Percentiles rank a stretch among this genome's conserved stretches.
phyloP scores from a whole-genome alignment of 2,329 filamentous ascomycete species.

The Epichloe baconii region DNA sequence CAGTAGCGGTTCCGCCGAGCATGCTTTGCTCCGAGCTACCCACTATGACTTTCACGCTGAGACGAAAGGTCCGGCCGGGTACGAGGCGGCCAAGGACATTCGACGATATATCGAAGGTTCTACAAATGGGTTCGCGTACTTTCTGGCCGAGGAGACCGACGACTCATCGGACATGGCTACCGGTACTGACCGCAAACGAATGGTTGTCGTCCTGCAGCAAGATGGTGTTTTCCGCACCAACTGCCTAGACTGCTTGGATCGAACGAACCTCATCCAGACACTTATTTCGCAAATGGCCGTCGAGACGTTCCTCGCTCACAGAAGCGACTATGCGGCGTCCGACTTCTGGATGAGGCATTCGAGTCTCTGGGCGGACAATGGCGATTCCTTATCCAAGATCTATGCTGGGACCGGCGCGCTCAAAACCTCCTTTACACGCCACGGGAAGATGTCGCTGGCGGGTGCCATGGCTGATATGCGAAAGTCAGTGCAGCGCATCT shows the following conservation, averaged over 20 bases:
- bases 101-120: conserved; percentile 64
- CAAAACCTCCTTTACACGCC: conserved; percentile 87
- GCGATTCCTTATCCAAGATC: conserved; percentile 84
- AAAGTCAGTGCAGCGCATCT: conserved; percentile 86
- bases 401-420: conserved; percentile 93
- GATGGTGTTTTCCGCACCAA: conserved; percentile 95
- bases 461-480: conserved; percentile 89
- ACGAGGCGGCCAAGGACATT: conserved; percentile 82
- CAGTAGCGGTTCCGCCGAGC: conserved; percentile 44
- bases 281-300: conserved; percentile 90
- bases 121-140: conserved; percentile 84
- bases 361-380: conserved; percentile 93
- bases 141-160: conserved; percentile 60
- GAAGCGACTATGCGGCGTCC: conserved; percentile 51
- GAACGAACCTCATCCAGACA: conserved; percentile 91
- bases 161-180: conserved; percentile 32
- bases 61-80: conserved; percentile 73
- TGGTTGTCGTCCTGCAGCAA: conserved; percentile 70
- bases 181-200: conserved; percentile 26
- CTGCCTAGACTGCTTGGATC: conserved; percentile 88
- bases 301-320: conserved; percentile 67
- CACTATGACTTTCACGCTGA: conserved; percentile 97
- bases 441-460: conserved; percentile 90
- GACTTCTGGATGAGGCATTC: conserved; percentile 92
- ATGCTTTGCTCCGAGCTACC: conserved; percentile 64